phyloP scores from a whole-genome alignment of 768 basidiomycete genomes.

The Pisolithus albus region DNA sequence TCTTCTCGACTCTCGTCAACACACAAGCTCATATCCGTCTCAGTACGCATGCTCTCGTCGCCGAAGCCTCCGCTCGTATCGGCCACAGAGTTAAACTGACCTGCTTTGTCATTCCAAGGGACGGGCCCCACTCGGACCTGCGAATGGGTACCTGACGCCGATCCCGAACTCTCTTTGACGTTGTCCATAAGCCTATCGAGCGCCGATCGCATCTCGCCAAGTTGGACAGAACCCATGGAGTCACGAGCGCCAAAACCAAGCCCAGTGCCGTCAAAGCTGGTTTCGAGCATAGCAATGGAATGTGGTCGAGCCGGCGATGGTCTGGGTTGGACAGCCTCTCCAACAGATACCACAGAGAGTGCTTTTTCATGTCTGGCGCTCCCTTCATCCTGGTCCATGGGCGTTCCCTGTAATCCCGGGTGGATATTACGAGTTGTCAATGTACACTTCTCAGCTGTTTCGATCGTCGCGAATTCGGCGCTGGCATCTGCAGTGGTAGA shows the following conservation, averaged over 20 bases:
- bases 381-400: not conserved
- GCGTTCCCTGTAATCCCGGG: not conserved
- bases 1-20: constrained; percentile 19
- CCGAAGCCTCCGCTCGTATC: constrained; percentile 28
- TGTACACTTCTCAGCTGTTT: constrained; percentile 39
- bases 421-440: constrained; percentile 13
- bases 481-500: constrained; percentile 34
- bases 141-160: constrained; percentile 11
- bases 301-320: constrained; percentile 6
- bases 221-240: constrained; percentile 47
- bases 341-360: not conserved
- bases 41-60: constrained; percentile 26
- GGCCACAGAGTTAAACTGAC: constrained; percentile 32
- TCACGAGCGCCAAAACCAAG: constrained; percentile 23
- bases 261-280: constrained; percentile 20
- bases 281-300: constrained; percentile 14
- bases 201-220: constrained; percentile 67
- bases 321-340: constrained; percentile 6
- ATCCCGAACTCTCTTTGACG: constrained; percentile 31
- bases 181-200: constrained; percentile 70
- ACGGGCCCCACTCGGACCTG: constrained; percentile 23
- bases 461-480: constrained; percentile 45
- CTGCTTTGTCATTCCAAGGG: constrained; percentile 10
- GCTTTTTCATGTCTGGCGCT: not conserved
- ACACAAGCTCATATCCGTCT: constrained; percentile 27